Conservation (phyloP, 2,329 filamentous ascomycete genomes). For the Gaeumannomyces tritici region DNA sequence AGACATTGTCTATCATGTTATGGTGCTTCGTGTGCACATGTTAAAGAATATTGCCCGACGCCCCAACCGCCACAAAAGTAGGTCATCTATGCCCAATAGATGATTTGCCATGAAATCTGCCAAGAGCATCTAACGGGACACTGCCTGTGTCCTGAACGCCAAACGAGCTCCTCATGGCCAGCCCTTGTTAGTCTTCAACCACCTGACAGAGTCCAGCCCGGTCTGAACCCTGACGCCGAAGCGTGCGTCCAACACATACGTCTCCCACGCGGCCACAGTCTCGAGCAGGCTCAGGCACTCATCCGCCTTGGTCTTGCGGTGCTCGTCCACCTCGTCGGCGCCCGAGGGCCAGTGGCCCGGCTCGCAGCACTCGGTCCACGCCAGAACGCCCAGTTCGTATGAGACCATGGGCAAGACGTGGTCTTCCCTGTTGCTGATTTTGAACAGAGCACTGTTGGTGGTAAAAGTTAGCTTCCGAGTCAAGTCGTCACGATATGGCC, state of each 20-base stretch:
- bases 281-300: slow-evolving; percentile 58
- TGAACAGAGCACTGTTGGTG: slow-evolving; percentile 38
- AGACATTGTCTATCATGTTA: background rate
- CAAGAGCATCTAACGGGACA: background rate
- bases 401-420: slow-evolving; percentile 65
- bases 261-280: slow-evolving; percentile 60
- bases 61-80: background rate
- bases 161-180: slow-evolving; percentile 10
- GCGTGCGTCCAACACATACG: slow-evolving; percentile 63
- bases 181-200: slow-evolving; percentile 36
- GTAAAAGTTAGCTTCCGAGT: background rate
- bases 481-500: too few relatives aligned
- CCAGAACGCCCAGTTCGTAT: slow-evolving; percentile 77
- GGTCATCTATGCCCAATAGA: background rate
- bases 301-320: slow-evolving; percentile 37
- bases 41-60: background rate
- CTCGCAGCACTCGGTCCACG: slow-evolving; percentile 60
- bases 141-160: background rate
- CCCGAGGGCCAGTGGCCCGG: slow-evolving; percentile 19
- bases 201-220: slow-evolving; percentile 54
- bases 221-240: slow-evolving; percentile 66
- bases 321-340: slow-evolving; percentile 18
- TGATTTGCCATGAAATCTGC: background rate
- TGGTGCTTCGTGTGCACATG: background rate
- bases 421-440: slow-evolving; percentile 54